Evolutionary conservation across 2,329 filamentous ascomycete species (phyloP), one percentile per base, ranked within the genome.

Genomic region (Talaromyces sp.): DNA sequence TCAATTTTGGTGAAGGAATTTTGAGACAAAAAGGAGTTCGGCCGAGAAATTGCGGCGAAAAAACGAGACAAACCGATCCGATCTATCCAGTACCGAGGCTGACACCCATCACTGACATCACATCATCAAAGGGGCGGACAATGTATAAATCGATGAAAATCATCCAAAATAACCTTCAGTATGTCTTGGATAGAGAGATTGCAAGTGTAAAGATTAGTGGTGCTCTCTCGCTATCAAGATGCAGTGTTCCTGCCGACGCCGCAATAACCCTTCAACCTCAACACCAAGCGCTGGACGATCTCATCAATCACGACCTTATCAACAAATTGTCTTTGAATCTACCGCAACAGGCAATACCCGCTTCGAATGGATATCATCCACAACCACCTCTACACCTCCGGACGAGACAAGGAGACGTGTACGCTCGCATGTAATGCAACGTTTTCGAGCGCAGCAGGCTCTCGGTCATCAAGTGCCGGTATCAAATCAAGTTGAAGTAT

Each of bases 351-450:
- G 25, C 2, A 50, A 25, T n/a, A 52, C 35, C 11, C 17, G n/a
- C 5, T 52, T 61, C 3, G 59, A 61, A 61, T 61, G 59, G 59
- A 49, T 61, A n/a, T 39, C 59, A 1, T 59, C 56, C 7, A 41
- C 54, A 10, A 25, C 35, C 4, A 41, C 33, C 19, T 10, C 43
- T n/a, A 31, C 47, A 4, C 41, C 45, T 0, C 59, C 22, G n/a
- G 35, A 35, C 45, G 35, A 45, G 13, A n/a, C 33, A 1, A 61
- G 45, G 13, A 61, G 31, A 31, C 59, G 59, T 22, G 35, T 61
- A 17, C 59, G 59, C 17, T 61, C 59, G 19, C 59, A 61, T 19
- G 59, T 61, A 19, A 61, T 61, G 59, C 43, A 33, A 19, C 43
- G 59, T 8, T 61, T 61, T 39, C 47, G 59, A 39, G 35, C 45